A percentile compares a stretch with the other conserved stretches of the same genome.
These are phyloP conservation scores for Carpinus viminea DNA, from an alignment of 306 rosid genomes.

Conservation along the genomic window DNA sequence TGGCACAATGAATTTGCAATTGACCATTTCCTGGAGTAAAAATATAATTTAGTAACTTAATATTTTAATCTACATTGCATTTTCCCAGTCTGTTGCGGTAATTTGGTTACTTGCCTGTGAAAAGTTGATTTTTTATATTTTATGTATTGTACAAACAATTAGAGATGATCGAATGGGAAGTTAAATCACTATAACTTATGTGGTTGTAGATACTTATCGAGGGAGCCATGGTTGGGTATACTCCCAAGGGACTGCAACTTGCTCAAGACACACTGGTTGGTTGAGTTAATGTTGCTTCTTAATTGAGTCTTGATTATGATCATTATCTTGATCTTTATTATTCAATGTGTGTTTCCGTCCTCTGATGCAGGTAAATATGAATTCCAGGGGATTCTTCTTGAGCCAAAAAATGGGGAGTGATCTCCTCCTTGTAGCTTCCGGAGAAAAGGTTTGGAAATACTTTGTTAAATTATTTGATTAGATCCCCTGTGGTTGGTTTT, in stretches of 20 bases:
- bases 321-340: slow-evolving; percentile 13
- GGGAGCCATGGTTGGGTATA: slow-evolving; percentile 92
- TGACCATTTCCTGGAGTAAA: background rate
- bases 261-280: slow-evolving; percentile 75
- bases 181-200: slow-evolving; percentile 29
- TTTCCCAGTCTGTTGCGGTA: background rate
- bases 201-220: slow-evolving; percentile 69
- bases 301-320: slow-evolving; percentile 14
- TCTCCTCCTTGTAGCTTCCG: slow-evolving; percentile 73
- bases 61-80: background rate
- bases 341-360: slow-evolving; percentile 11
- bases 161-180: background rate
- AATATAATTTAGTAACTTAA: too few species aligned
- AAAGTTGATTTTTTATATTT: slow-evolving; percentile 2
- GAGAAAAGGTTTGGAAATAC: slow-evolving; percentile 70
- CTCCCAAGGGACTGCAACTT: slow-evolving; percentile 87
- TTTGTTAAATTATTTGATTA: slow-evolving; percentile 1
- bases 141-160: slow-evolving; percentile 1
- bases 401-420: slow-evolving; percentile 52
- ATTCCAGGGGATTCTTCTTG: slow-evolving; percentile 56
- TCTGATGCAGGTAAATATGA: slow-evolving; percentile 59
- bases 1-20: background rate
- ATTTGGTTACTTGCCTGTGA: background rate
- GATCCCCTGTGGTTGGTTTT: slow-evolving; percentile 13
- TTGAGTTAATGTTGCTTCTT: slow-evolving; percentile 24